Evolutionary conservation across 495 filamentous ascomycete species (phyloP).

Genomic region (Penicillium odoratum): DNA sequence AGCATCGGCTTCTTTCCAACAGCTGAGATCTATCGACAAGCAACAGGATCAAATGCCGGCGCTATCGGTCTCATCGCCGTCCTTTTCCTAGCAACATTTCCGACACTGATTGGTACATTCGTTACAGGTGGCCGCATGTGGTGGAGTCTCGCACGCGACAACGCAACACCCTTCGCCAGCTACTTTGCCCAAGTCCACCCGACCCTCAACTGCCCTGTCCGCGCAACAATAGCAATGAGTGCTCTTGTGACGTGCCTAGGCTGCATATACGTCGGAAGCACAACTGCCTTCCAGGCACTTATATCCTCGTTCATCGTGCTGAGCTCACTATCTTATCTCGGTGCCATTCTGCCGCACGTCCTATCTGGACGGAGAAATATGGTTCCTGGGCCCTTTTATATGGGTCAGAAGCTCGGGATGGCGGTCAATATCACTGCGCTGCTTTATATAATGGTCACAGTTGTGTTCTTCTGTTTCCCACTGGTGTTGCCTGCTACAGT

Average conservation of each 20-base stretch:
- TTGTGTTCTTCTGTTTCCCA: slow-evolving; percentile 74
- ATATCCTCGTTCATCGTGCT: slow-evolving; percentile 75
- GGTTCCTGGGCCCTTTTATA: slow-evolving; percentile 65
- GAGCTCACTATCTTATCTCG: slow-evolving; percentile 67
- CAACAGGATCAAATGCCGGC: slow-evolving; percentile 59
- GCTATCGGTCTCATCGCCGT: slow-evolving; percentile 59
- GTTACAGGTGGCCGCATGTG: slow-evolving; percentile 70
- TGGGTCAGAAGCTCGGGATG: slow-evolving; percentile 57
- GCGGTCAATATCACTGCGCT: slow-evolving; percentile 56
- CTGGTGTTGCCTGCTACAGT: slow-evolving; percentile 51
- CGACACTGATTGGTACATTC: slow-evolving; percentile 61
- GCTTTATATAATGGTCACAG: slow-evolving; percentile 63
- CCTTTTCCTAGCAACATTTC: slow-evolving; percentile 55
- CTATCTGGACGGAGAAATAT: slow-evolving; percentile 62
- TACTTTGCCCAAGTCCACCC: slow-evolving; percentile 38
- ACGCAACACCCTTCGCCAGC: slow-evolving; percentile 42
- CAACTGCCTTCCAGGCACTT: slow-evolving; percentile 69
- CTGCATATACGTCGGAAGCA: slow-evolving; percentile 66
- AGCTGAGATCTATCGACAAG: slow-evolving; percentile 70
- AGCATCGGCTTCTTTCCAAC: slow-evolving; percentile 64
- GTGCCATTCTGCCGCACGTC: slow-evolving; percentile 69
- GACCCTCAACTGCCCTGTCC: slow-evolving; percentile 56
- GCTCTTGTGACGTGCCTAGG: slow-evolving; percentile 63
- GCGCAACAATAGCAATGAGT: slow-evolving; percentile 59
- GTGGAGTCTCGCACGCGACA: slow-evolving; percentile 76